Evolutionary conservation across 2,329 filamentous ascomycete species (phyloP).

Genomic region (Trichoderma simmonsii): DNA sequence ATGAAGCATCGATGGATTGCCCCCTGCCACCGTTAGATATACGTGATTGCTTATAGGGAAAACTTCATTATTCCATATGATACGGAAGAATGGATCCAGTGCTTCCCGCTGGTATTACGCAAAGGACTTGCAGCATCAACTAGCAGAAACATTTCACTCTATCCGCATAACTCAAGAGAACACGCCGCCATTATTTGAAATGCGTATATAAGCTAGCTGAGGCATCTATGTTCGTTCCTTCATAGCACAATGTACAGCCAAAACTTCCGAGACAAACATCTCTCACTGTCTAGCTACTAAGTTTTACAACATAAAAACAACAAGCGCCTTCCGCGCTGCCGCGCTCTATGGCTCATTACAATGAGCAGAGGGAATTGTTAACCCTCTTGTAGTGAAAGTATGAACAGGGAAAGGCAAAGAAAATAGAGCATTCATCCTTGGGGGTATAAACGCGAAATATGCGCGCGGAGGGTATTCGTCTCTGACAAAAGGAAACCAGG

Average conservation of each 20-base stretch:
- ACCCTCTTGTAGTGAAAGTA: conserved; percentile 20
- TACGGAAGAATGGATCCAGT: neutral
- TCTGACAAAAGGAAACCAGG: conserved; percentile 13
- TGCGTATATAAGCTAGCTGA: conserved; percentile 18
- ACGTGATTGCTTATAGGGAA: neutral
- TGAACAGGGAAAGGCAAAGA: conserved; percentile 20
- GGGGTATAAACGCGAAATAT: conserved; percentile 26
- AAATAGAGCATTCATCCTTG: conserved; percentile 25
- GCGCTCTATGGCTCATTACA: conserved; percentile 21
- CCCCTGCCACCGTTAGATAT: neutral
- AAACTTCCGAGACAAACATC: conserved; percentile 18
- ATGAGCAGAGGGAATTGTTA: conserved; percentile 14
- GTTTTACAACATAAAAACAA: conserved; percentile 24
- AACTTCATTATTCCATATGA: neutral
- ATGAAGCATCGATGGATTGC: neutral
- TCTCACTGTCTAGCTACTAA: conserved; percentile 22
- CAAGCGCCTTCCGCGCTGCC: conserved; percentile 15
- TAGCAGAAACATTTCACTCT: neutral
- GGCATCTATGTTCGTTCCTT: conserved; percentile 11
- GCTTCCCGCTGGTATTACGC: neutral
- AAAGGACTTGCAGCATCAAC: neutral
- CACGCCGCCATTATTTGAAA: neutral
- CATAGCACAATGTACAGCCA: conserved; percentile 23
- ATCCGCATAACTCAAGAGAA: neutral
- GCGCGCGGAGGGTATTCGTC: conserved; percentile 7